phyloP scores from a whole-genome alignment of 306 rosid genomes.

The Echinosophora koreensis region DNA sequence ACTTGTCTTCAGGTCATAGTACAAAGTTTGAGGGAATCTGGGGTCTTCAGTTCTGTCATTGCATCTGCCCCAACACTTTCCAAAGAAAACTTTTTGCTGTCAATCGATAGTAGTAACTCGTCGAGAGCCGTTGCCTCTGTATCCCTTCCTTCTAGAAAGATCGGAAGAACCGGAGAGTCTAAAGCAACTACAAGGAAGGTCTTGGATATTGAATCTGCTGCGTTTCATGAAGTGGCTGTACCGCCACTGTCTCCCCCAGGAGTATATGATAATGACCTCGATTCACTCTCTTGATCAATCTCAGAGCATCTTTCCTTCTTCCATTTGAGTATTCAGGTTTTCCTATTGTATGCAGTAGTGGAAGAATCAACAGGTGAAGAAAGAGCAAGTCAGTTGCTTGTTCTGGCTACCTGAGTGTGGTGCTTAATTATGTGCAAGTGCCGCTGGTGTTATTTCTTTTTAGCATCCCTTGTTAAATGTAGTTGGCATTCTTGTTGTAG shows the following conservation, averaged over 20 bases:
- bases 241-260: slow-evolving; percentile 89
- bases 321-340: neutral
- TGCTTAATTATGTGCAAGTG: slow-evolving; percentile 56
- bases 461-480: slow-evolving; percentile 11
- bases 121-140: slow-evolving; percentile 69
- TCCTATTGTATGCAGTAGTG: neutral
- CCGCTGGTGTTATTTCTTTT: slow-evolving; percentile 5
- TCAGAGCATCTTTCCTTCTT: slow-evolving; percentile 17
- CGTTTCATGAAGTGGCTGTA: slow-evolving; percentile 65
- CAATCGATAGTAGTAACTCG: slow-evolving; percentile 80
- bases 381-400: slow-evolving; percentile 36
- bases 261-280: slow-evolving; percentile 50
- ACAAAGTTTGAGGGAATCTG: slow-evolving; percentile 89
- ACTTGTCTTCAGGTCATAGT: slow-evolving; percentile 68
- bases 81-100: slow-evolving; percentile 75
- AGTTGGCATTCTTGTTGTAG: neutral
- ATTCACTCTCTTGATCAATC: slow-evolving; percentile 45
- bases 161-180: slow-evolving; percentile 52
- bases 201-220: slow-evolving; percentile 59
- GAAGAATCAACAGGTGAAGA: slow-evolving; percentile 44
- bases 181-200: slow-evolving; percentile 71
- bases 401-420: slow-evolving; percentile 28
- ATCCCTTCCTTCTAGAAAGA: slow-evolving; percentile 75
- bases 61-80: slow-evolving; percentile 81
- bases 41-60: slow-evolving; percentile 85